Conservation (phyloP, 73 alveolate genomes). For the Paramecium sexaurelia region DNA sequence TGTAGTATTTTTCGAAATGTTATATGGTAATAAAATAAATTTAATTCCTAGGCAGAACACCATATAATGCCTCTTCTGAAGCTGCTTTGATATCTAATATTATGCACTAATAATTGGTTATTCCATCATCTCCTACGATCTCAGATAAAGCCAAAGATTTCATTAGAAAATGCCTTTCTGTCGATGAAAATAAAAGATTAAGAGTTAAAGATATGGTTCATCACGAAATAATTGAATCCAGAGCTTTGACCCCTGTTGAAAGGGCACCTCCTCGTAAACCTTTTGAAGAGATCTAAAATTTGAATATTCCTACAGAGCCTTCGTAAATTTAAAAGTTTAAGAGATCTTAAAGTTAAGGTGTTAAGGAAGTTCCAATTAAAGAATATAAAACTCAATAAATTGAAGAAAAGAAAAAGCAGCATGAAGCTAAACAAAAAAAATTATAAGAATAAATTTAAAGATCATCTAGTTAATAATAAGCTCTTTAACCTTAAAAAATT, state of each 20-base stretch:
- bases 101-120: neutral
- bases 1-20: constrained; percentile 57
- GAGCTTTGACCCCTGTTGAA: constrained; percentile 42
- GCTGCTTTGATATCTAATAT: constrained; percentile 50
- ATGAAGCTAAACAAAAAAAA: constrained; percentile 13
- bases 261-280: constrained; percentile 19
- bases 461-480: constrained; percentile 31
- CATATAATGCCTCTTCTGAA: constrained; percentile 50
- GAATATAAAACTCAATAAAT: constrained; percentile 21
- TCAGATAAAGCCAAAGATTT: constrained; percentile 32
- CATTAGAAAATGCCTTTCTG: constrained; percentile 2
- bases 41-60: constrained; percentile 46
- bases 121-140: constrained; percentile 18
- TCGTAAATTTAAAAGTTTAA: neutral
- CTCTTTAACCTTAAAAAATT: neutral
- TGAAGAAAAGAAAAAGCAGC: neutral
- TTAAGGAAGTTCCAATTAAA: neutral
- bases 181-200: constrained; percentile 41
- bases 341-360: constrained; percentile 39
- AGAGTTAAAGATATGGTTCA: neutral
- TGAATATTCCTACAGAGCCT: constrained; percentile 24
- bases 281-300: constrained; percentile 5
- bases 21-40: neutral
- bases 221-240: neutral
- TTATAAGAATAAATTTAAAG: constrained; percentile 8